Base-by-base conservation (phyloP, 257 asterid species). In the Salvia rosmarinus region DNA sequence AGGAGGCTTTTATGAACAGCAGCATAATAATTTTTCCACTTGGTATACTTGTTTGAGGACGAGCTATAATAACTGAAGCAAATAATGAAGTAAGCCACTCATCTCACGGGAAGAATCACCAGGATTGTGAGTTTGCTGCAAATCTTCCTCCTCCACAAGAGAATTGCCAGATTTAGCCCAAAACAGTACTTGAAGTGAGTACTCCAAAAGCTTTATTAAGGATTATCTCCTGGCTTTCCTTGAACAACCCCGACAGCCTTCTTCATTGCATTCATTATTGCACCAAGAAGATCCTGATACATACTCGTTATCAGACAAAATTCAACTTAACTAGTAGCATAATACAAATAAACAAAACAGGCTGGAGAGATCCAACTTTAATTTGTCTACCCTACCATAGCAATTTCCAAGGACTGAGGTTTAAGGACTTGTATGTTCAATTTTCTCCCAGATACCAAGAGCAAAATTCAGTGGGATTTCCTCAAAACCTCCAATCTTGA, bases 11-110 rank as follows among this genome's bases (percentile, higher is more conserved):
- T 40, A 82, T 52, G 80, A 95, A 83, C 68, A 95, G 77, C 78
- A 74, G 88, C 68, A 88, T n/a, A 76, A 87, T 75, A 80, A 77
- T 51, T 77, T 85, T 82, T 35, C 87, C 78, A 66, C 86, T 78
- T 28, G 89, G 92, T 55, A 95, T 74, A 56, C 44, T 80, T 60
- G 95, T 80, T 83, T 87, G 88, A 76, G 98, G 96, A 65, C 71
- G 89, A 42, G 94, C 88, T 73, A 89, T 83, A 70, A 95, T 68
- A 77, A 89, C 90, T 69, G 99, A 88, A 42, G 99, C 85, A 77
- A 87, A 82, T 60, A 95, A 78, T 25, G 98, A 89, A 68, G 78
- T 72, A 23, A 89, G 81, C 89, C 92, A 83, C 75, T 86, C 90
- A 68, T 88, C 88, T 80, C 75, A 59, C 67, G 37, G 16, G 84